Evolutionary conservation across 169 alveolate genomes (phyloP), one percentile per base, ranked within the genome.

Genomic region (Plasmodium sp.): DNA sequence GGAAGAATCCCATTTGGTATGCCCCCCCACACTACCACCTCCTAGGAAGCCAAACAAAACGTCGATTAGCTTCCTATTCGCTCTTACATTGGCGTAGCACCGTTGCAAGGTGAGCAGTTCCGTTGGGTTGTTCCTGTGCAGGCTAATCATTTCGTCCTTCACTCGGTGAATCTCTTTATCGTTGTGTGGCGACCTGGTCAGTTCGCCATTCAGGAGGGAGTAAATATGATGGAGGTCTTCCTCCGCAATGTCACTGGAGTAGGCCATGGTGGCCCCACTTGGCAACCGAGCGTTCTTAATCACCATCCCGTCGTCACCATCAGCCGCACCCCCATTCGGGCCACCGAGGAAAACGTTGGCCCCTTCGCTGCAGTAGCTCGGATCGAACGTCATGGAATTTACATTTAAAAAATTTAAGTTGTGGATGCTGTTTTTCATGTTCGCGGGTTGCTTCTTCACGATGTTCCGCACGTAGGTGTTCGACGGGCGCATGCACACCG

Each of bases 401-500:
- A 90, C 91, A 71, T 90, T 90, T 72, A 4, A 6, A 14, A 90
- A 58, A 16, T 62, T 58, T 27, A 67, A 27, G 81, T 90, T 90
- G 27, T 90, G 94, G 2, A 90, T 81, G 36, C 94, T 90, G 81
- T 90, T 90, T 90, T 81, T 79, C 14, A 67, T 81, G 62, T 90
- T 90, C 6, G 92, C 27, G 1, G 91, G 43, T 90, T 80, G 58
- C 33, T 81, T 90, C 34, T 31, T 90, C 45, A 90, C 94, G 22
- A 79, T 71, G 14, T 48, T 90, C 48, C 91, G 81, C 72, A 90
- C 39, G 83, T 31, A 80, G 14, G 94, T 62, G 48, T 71, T 81
- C 14, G 84, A 31, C 7, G 79, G 90, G 2, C 58, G 73, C 91
- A 90, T 71, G 39, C 22, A 90, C 5, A 27, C 72, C 5, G 62